These are phyloP conservation scores for Phaseolus coccineus DNA, from an alignment of 331 rosid species.

Conservation along the genomic window DNA sequence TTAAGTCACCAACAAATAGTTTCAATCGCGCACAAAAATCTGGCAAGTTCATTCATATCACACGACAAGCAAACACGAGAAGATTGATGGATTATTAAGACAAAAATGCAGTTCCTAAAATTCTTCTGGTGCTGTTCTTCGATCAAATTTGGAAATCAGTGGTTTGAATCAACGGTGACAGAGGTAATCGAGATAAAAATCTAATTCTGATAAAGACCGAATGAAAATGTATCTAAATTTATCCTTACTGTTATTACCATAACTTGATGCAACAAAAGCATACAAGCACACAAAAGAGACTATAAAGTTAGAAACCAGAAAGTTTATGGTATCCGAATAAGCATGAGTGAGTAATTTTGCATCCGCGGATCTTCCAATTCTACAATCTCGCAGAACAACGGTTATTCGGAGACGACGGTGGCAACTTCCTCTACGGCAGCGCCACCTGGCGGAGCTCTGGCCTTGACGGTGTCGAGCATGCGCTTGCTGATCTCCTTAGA, in stretches of 20 bases:
- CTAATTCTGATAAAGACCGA: too few species aligned
- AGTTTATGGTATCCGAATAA: not conserved
- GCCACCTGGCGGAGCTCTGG: constrained; percentile 46
- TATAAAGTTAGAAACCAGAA: not conserved
- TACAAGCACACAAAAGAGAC: not conserved
- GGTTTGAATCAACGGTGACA: not conserved
- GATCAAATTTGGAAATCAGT: not conserved
- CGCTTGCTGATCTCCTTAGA: constrained; percentile 93
- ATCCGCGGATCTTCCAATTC: not conserved
- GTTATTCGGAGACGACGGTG: not conserved
- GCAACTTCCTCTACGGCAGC: constrained; percentile 35
- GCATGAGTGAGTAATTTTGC: not conserved
- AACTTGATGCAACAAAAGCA: constrained; percentile 16
- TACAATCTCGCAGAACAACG: not conserved
- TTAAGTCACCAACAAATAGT: constrained; percentile 15
- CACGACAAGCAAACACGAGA: not conserved
- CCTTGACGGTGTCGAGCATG: constrained; percentile 76
- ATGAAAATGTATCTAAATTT: not conserved
- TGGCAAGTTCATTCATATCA: not conserved
- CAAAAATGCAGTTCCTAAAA: not conserved
- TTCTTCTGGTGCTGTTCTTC: not conserved
- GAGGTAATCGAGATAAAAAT: not conserved
- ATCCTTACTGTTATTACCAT: not conserved
- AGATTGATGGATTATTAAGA: not conserved
- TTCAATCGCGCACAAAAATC: not conserved